Evolutionary conservation across 345 rosid species (phyloP), one percentile per base, ranked within the genome.

Genomic region (Geranium brycei): DNA sequence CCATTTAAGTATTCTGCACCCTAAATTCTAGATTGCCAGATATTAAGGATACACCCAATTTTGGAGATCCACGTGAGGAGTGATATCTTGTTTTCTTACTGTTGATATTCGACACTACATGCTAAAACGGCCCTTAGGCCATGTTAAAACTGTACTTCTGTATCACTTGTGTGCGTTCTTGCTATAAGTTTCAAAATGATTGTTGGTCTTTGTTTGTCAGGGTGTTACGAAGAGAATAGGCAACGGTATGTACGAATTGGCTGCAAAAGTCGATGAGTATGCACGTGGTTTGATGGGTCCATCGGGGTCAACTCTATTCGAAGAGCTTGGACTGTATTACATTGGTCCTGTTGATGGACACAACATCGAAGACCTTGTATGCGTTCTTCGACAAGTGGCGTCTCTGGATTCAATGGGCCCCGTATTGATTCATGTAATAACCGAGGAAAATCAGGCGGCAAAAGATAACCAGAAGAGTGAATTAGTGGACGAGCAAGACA

Each of bases 201-300:
- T 23, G 28, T 23, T 23, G 28, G 2, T 23, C 28, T 23, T 47
- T 47, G 59, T 38, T 67, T 76, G 41, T 65, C 62, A 85, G 96
- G 98, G 80, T 51, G 76, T 89, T 72, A 92, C 96, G 53, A 91
- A 91, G 78, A 85, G 72, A 71, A 85, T 91, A 5, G 96, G 96
- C 67, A 74, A 47, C 72, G 92, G 92, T 13, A 87, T 89, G 92
- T 84, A 91, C 69, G 96, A 87, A 70, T 80, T 85, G 81, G 96
- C 96, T 38, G 98, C 98, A 71, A 89, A 91, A 82, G 85, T 91
- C 57, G 98, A 91, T 73, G 96, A 91, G 82, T 91, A 85, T 78
- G 92, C 96, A 19, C 95, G 98, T 70, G 98, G 98, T 75, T 78
- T 91, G 95, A 76, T 91, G 23, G 96, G 98, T 75, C 96, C 98